phyloP scores from a whole-genome alignment of 495 filamentous ascomycete species.

The Talaromyces borbonicus region DNA sequence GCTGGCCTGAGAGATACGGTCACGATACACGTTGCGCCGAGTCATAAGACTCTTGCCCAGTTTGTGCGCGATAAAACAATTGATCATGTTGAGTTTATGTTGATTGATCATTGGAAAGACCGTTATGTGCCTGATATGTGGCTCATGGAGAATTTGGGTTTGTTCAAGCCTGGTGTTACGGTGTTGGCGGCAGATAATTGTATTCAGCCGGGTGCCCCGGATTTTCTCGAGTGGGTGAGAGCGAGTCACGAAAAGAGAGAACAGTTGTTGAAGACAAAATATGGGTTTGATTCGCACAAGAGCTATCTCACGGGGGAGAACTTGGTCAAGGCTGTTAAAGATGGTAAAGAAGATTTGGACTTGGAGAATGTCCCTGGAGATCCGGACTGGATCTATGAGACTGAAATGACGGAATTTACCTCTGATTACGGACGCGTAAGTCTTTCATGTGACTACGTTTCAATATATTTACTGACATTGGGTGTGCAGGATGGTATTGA shows the following conservation, averaged over 20 bases:
- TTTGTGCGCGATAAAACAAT: conserved; percentile 43
- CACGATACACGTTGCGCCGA: conserved; percentile 55
- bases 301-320: conserved; percentile 22
- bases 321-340: conserved; percentile 4
- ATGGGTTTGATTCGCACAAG: not conserved
- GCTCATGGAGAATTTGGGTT: conserved; percentile 55
- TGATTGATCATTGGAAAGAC: conserved; percentile 69
- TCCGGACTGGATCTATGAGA: conserved; percentile 15
- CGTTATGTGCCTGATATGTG: conserved; percentile 62
- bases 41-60: conserved; percentile 46
- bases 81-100: conserved; percentile 53
- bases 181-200: conserved; percentile 68
- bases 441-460: not conserved
- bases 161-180: conserved; percentile 47
- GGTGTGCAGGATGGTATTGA: conserved; percentile 15
- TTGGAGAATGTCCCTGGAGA: conserved; percentile 13
- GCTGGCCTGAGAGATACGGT: conserved; percentile 60
- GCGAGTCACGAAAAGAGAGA: conserved; percentile 28
- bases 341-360: conserved; percentile 9
- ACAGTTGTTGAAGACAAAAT: not conserved
- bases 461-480: not conserved
- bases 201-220: conserved; percentile 63
- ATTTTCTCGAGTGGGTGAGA: conserved; percentile 55
- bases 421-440: conserved; percentile 13
- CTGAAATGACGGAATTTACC: conserved; percentile 11